Conservation (phyloP, 305 asterid genomes). For the Fraxinus latifolia region DNA sequence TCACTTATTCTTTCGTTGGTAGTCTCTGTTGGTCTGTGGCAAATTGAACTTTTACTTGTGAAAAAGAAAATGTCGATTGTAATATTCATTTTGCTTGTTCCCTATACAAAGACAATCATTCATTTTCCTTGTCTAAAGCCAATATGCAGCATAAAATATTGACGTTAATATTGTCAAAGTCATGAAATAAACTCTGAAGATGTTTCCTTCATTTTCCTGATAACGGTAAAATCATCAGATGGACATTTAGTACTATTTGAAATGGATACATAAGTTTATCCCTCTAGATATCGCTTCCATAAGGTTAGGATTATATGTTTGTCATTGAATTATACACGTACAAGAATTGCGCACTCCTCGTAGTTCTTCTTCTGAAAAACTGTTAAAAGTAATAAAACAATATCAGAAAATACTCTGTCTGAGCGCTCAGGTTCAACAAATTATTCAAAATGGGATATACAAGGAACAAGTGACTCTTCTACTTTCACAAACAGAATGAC, state of each 20-base stretch:
- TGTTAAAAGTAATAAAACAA: constrained; percentile 17
- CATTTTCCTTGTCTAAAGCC: background rate
- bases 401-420: background rate
- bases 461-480: background rate
- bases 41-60: background rate
- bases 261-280: background rate
- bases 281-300: background rate
- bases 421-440: background rate
- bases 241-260: background rate
- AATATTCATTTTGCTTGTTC: background rate
- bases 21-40: background rate
- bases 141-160: background rate
- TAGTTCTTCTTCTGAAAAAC: constrained; percentile 47
- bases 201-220: constrained; percentile 2
- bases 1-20: background rate
- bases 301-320: background rate
- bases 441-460: background rate
- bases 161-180: background rate
- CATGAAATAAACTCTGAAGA: background rate
- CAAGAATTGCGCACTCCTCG: constrained; percentile 50
- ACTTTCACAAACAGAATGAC: background rate
- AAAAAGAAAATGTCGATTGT: background rate
- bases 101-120: background rate
- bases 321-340: constrained; percentile 53
- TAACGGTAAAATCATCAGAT: background rate